Evolutionary conservation across 2,329 filamentous ascomycete genomes (phyloP).

Genomic region (Capronia coronata): DNA sequence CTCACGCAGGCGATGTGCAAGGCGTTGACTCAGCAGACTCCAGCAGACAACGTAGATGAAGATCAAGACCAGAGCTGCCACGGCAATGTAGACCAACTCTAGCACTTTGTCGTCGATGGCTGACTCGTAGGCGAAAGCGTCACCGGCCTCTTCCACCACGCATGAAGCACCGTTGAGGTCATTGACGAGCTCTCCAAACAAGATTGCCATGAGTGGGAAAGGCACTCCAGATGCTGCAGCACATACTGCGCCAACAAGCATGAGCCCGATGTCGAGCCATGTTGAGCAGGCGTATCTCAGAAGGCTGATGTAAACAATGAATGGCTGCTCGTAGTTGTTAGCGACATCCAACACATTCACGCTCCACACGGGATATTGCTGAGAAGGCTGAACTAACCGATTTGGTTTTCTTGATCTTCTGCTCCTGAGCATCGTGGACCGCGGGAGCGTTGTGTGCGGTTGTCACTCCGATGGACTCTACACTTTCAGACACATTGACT

Average conservation of each 20-base stretch:
- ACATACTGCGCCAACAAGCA: conserved; percentile 29
- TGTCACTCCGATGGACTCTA: no score
- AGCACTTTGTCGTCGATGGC: conserved; percentile 16
- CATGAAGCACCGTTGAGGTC: conserved; percentile 32
- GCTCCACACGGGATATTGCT: no score
- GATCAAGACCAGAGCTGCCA: conserved; percentile 31
- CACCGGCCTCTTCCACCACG: neutral
- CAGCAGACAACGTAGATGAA: conserved; percentile 60
- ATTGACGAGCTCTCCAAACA: conserved; percentile 39
- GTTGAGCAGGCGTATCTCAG: conserved; percentile 13
- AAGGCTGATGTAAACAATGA: conserved; percentile 6
- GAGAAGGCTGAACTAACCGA: no score
- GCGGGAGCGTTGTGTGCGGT: no score
- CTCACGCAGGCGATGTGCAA: conserved; percentile 58
- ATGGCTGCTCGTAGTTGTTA: neutral
- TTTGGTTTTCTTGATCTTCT: no score
- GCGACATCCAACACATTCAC: no score
- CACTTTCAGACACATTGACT: neutral
- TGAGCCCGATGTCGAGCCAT: conserved; percentile 13
- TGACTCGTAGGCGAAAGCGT: conserved; percentile 29
- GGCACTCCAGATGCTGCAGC: conserved; percentile 36
- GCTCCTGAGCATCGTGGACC: no score
- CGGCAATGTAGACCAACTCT: neutral
- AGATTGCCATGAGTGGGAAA: conserved; percentile 36
- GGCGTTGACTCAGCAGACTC: conserved; percentile 57